phyloP scores from a whole-genome alignment of 805 yeast species.

The Danielia reshetovae region DNA sequence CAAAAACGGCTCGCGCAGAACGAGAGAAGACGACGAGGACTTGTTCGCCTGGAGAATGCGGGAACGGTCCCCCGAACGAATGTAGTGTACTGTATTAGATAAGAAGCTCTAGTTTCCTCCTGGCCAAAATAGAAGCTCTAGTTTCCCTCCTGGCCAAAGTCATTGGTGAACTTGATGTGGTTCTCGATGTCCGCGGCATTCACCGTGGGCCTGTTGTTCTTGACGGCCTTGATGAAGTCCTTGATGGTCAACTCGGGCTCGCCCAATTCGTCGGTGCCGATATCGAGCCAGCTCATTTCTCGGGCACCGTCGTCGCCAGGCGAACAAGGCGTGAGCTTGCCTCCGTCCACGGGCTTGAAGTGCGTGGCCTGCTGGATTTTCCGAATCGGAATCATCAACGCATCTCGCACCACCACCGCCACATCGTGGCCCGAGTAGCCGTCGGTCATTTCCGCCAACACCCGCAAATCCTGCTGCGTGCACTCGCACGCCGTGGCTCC shows the following conservation, averaged over 20 bases:
- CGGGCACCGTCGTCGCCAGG: conserved; percentile 89
- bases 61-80: conserved; percentile 14
- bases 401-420: conserved; percentile 95
- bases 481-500: conserved; percentile 85
- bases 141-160: conserved; percentile 97
- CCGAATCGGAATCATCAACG: conserved; percentile 95
- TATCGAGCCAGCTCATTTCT: conserved; percentile 92
- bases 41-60: conserved; percentile 33
- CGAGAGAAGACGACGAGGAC: conserved; percentile 28
- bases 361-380: conserved; percentile 95
- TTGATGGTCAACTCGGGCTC: conserved; percentile 89
- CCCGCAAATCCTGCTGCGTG: conserved; percentile 65
- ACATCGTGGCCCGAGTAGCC: conserved; percentile 98
- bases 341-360: conserved; percentile 59
- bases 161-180: conserved; percentile 85
- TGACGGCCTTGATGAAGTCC: conserved; percentile 90
- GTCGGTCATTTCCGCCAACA: conserved; percentile 88
- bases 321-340: conserved; percentile 82
- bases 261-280: conserved; percentile 80
- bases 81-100: too few species aligned
- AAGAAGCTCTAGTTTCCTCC: too few species aligned
- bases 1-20: conserved; percentile 7
- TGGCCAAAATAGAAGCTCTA: too few species aligned
- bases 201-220: conserved; percentile 91
- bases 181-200: conserved; percentile 76